Evolutionary conservation across 1,284 basidiomycete species (phyloP).

Genomic region (Heterobasidion irregulare): DNA sequence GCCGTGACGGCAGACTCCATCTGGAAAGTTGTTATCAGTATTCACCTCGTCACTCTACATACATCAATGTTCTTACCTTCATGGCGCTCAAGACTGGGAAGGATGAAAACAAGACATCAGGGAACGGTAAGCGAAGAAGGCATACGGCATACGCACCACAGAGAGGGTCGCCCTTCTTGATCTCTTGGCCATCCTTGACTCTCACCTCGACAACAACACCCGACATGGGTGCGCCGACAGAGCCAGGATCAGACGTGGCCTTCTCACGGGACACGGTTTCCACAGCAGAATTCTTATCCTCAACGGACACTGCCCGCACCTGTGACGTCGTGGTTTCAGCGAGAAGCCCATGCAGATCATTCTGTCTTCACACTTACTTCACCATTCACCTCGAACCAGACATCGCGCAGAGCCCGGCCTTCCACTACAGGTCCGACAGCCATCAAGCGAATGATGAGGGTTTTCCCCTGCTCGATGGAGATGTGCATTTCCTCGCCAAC

Average conservation of each 20-base stretch:
- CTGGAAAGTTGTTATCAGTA: conserved; percentile 30
- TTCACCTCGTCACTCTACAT: conserved; percentile 11
- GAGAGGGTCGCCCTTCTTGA: conserved; percentile 95
- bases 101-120: conserved; percentile 4
- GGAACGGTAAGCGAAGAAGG: conserved; percentile 6
- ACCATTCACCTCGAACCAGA: conserved; percentile 98
- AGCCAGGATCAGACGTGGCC: conserved; percentile 89
- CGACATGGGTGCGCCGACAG: conserved; percentile 93
- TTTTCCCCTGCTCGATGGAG: conserved; percentile 96
- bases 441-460: conserved; percentile 92
- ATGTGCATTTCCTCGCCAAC: conserved; percentile 96
- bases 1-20: conserved; percentile 97
- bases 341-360: neutral
- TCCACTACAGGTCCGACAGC: conserved; percentile 92
- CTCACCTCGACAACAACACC: conserved; percentile 98
- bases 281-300: conserved; percentile 94
- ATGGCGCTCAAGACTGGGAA: conserved; percentile 76
- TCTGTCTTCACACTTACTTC: conserved; percentile 45
- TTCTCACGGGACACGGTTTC: conserved; percentile 92
- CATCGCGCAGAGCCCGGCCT: conserved; percentile 87
- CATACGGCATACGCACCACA: conserved; percentile 46
- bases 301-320: conserved; percentile 89
- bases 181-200: conserved; percentile 93
- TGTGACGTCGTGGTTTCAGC: conserved; percentile 18
- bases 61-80: conserved; percentile 50